A percentile compares a stretch with the other conserved stretches of the same genome.
Evolutionary conservation across 495 filamentous ascomycete genomes (phyloP).

Genomic region (Cladorrhinum samala): DNA sequence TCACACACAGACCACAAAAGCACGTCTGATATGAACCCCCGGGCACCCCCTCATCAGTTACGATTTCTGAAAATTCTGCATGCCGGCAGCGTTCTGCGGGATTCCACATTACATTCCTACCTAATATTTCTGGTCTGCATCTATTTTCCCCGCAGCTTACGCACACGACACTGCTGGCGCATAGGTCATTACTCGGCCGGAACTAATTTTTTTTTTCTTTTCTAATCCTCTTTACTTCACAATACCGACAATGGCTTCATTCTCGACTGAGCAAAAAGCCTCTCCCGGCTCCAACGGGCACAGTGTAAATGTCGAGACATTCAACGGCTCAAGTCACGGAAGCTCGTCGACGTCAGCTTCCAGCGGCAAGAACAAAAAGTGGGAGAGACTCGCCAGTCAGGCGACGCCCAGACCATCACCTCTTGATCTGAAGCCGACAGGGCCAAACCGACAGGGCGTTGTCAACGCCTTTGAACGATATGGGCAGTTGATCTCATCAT

Average conservation of each 20-base stretch:
- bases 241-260: conserved; percentile 1
- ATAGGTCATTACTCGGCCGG: no score
- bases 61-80: neutral
- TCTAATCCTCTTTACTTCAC: neutral
- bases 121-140: no score
- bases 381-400: conserved; percentile 17
- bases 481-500: conserved; percentile 59
- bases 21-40: neutral
- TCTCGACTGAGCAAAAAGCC: conserved; percentile 12
- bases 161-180: neutral
- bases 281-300: conserved; percentile 13
- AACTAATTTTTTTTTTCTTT: no score
- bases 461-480: conserved; percentile 52
- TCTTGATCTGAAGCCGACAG: conserved; percentile 19
- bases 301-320: neutral
- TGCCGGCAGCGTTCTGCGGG: neutral
- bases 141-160: no score
- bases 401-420: conserved; percentile 20
- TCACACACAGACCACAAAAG: neutral
- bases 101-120: neutral
- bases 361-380: neutral
- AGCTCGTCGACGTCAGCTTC: conserved; percentile 1
- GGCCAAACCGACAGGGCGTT: conserved; percentile 34
- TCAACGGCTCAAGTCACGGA: conserved; percentile 5
- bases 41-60: neutral